Base-by-base conservation (phyloP, 2,329 filamentous ascomycete species). In the Allantophomopsis lycopodina region DNA sequence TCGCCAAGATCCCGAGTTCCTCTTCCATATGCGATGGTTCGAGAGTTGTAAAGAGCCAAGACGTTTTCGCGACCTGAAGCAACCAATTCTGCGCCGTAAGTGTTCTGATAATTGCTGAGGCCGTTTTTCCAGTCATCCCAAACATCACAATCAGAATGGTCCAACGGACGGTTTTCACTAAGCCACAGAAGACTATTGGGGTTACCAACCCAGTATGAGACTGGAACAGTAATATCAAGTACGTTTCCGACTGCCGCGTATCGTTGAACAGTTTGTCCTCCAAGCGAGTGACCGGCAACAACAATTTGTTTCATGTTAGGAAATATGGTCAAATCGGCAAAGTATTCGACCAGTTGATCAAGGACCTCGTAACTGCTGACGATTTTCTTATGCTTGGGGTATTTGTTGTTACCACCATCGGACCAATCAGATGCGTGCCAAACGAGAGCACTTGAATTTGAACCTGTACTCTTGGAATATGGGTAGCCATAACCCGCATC, bases 271-370 rank as follows among this genome's bases (percentile, higher is more conserved):
- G 55, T 55, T 41, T 60, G 57, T 11, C 42, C 56, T 13, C 56
- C 57, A 8, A 57, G 50, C 7, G 55, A 57, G 43, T 60, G 57
- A 30, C 57, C 57, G 38, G 55, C 55, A 21, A 60, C 46, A 30
- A 59, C 55, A 15, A 59, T 57, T 40, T 59, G 56, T 11, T 56
- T 52, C 45, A 60, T 45, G 40, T 57, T 56, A 2, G 57, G 57
- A 40, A 56, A 60, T 14, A 52, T 36, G 2, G 46, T 44, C 14
- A 40, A 43, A 41, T 60, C 50, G 36, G 52, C 55, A 36, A 56
- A 60, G 45, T 55, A 59, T 38, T 53, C 41, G 20, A 59, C 44
- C n/a, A 59, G 46, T 38, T 57, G 52, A 42, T 60, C 56, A 11
- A 60, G 47, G 7, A 54, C 55, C 11, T 50, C 46, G 42, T 56